Conservation (phyloP, 306 rosid genomes). For the Dalbergia cultrata region DNA sequence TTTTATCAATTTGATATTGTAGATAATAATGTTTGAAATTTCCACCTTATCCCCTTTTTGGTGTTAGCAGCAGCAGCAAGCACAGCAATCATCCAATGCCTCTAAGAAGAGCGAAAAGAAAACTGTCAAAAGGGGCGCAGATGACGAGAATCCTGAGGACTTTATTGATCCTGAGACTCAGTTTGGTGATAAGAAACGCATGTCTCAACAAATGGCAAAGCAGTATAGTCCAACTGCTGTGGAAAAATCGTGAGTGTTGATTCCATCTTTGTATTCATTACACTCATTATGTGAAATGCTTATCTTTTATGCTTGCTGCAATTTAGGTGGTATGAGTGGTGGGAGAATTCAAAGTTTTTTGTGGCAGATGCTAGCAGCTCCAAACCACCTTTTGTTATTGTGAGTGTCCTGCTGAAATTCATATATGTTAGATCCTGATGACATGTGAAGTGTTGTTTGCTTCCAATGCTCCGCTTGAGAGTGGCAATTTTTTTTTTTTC, state of each 20-base stretch:
- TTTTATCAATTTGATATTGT: conserved; percentile 30
- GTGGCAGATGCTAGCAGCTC: conserved; percentile 88
- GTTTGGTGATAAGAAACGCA: conserved; percentile 71
- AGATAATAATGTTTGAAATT: conserved; percentile 12
- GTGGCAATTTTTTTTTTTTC: background rate
- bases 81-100: conserved; percentile 68
- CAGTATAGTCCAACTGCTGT: conserved; percentile 78
- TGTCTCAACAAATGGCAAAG: conserved; percentile 86
- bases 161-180: conserved; percentile 83
- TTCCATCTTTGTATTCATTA: conserved; percentile 22
- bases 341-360: conserved; percentile 85
- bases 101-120: conserved; percentile 83
- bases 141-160: conserved; percentile 80
- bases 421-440: conserved; percentile 21
- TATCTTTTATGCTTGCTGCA: conserved; percentile 42
- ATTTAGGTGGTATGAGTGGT: conserved; percentile 94
- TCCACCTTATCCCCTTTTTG: background rate
- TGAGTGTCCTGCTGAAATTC: conserved; percentile 56
- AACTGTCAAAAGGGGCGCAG: conserved; percentile 66
- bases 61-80: conserved; percentile 86
- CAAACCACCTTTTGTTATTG: conserved; percentile 86
- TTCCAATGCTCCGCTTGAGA: conserved; percentile 9
- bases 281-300: conserved; percentile 21
- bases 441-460: background rate
- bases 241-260: conserved; percentile 80